Percentiles rank a stretch among this genome's conserved stretches.
Evolutionary conservation across 2,329 filamentous ascomycete species (phyloP).

Genomic region (Clarireedia homoeocarpa): DNA sequence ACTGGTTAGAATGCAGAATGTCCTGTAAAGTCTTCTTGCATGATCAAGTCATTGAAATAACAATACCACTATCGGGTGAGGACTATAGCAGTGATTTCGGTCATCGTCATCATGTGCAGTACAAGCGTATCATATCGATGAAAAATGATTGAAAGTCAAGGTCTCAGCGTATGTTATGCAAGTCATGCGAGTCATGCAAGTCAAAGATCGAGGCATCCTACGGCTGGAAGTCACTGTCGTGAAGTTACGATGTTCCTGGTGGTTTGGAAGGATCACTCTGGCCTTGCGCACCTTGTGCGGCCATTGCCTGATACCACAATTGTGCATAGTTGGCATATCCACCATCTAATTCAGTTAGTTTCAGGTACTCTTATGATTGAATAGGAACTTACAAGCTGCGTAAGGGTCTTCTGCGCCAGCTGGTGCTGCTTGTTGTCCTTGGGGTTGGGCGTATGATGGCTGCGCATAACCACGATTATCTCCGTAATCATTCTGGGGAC

Average conservation of each 20-base stretch:
- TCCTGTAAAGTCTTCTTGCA: neutral
- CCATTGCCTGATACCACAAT: slow-evolving; percentile 70
- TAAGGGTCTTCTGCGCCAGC: slow-evolving; percentile 58
- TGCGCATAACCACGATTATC: slow-evolving; percentile 43
- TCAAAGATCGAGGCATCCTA: slow-evolving; percentile 21
- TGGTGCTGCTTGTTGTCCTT: slow-evolving; percentile 35
- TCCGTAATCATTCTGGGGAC: slow-evolving; percentile 45
- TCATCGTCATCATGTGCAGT: slow-evolving; percentile 25
- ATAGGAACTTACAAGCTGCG: slow-evolving; percentile 53
- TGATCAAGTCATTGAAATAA: slow-evolving; percentile 10
- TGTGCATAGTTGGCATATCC: slow-evolving; percentile 75
- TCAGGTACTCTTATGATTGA: slow-evolving; percentile 15
- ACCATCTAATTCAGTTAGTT: slow-evolving; percentile 46
- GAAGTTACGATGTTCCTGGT: slow-evolving; percentile 32
- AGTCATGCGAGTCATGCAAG: slow-evolving; percentile 28
- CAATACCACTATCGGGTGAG: slow-evolving; percentile 5
- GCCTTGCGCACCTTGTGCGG: slow-evolving; percentile 37
- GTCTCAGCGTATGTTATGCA: slow-evolving; percentile 28
- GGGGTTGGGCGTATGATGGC: slow-evolving; percentile 34
- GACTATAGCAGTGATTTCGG: slow-evolving; percentile 7
- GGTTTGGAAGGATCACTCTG: slow-evolving; percentile 33
- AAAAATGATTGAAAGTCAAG: slow-evolving; percentile 26
- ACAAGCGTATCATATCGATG: slow-evolving; percentile 28
- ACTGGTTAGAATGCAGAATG: neutral
- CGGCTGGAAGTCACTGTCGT: slow-evolving; percentile 16